Base-by-base conservation (phyloP, 179 eudicot genomes). In the Spinacia oleracea region DNA sequence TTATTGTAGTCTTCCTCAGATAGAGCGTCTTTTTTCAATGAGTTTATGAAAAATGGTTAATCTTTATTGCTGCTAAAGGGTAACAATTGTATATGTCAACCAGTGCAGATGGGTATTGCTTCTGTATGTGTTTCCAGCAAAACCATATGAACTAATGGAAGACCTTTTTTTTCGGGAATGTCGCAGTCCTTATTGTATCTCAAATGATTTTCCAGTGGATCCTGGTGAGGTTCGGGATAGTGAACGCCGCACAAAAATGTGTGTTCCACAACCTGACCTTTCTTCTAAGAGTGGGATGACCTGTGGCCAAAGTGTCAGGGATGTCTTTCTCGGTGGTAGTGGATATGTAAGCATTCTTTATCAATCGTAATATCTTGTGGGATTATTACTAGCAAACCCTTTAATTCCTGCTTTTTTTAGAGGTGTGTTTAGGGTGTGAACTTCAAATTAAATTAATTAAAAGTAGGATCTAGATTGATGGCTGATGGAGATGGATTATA, bases 141-240 rank as follows among this genome's bases (percentile, higher is more conserved):
- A 93, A 81, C 98, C 97, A 20, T 96, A 96, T 76, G 98, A 88
- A 81, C 85, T 86, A 76, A 90, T 96, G 97, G 97, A 91, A 62
- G 97, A 94, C n/a, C 35, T 86, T 77, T 50, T 89, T 81, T 83
- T 72, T 80, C 46, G 99, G 98, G 84, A 85, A 83, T 69, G 89
- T 93, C 66, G 85, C 99, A 62, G 96, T 96, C 79, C 97, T 96
- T 48, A 96, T 77, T 96, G 93, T 87, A 98, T 88, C 76, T 90
- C 99, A 51, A 92, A 73, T 51, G 99, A 96, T 86, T 91, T 89
- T 75, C 96, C 97, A 62, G 64, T 93, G 59, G 99, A 96, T 84
- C 99, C 99, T 65, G 96, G 92, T 81, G 99, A 96, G 86, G 92
- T 96, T 63, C 86, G 99, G 86, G 99, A 96, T 81, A 93, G 97